A percentile compares a stretch with the other conserved stretches of the same genome.
These are phyloP conservation scores for Herpotrichia juniperi DNA, from an alignment of 2,329 filamentous ascomycete species.

Conservation along the genomic window DNA sequence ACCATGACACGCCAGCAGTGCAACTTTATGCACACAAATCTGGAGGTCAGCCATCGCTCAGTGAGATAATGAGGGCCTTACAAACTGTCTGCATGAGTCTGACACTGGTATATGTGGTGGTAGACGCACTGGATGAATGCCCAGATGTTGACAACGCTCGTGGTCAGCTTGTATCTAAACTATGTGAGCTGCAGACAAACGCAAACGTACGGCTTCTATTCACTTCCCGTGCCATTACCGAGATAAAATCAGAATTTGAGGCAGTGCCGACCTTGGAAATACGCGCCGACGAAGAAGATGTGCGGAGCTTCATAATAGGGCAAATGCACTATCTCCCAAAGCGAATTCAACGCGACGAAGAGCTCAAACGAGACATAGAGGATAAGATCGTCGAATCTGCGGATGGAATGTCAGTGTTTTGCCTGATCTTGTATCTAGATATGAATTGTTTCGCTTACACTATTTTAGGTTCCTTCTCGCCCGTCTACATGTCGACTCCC, in stretches of 20 bases:
- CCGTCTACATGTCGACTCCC: slow-evolving; percentile 44
- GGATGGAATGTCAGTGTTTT: slow-evolving; percentile 25
- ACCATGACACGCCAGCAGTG: slow-evolving; percentile 20
- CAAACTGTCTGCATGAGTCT: slow-evolving; percentile 18
- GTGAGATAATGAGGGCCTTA: slow-evolving; percentile 26
- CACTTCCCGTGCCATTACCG: slow-evolving; percentile 21
- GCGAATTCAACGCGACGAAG: slow-evolving; percentile 15
- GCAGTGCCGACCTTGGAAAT: slow-evolving; percentile 14
- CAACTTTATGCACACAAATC: slow-evolving; percentile 23
- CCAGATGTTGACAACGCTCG: slow-evolving; percentile 18
- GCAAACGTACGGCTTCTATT: slow-evolving; percentile 17
- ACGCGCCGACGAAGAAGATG: slow-evolving; percentile 19
- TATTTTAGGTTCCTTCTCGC: slow-evolving; percentile 42
- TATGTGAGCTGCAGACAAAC: slow-evolving; percentile 14
- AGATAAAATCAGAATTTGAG: slow-evolving; percentile 14
- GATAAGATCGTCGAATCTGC: slow-evolving; percentile 13
- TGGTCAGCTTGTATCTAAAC: slow-evolving; percentile 10
- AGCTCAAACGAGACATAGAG: slow-evolving; percentile 8
- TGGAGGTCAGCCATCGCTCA: slow-evolving; percentile 22
- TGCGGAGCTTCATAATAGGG: slow-evolving; percentile 15
- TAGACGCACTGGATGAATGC: slow-evolving; percentile 18
- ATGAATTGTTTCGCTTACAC: slow-evolving; percentile 4
- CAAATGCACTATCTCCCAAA: slow-evolving; percentile 15
- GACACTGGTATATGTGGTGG: slow-evolving; percentile 19
- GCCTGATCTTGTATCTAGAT: slow-evolving; percentile 1